Evolutionary conservation across 2,329 filamentous ascomycete species (phyloP).

Genomic region (Decorospora gaudefroyi): DNA sequence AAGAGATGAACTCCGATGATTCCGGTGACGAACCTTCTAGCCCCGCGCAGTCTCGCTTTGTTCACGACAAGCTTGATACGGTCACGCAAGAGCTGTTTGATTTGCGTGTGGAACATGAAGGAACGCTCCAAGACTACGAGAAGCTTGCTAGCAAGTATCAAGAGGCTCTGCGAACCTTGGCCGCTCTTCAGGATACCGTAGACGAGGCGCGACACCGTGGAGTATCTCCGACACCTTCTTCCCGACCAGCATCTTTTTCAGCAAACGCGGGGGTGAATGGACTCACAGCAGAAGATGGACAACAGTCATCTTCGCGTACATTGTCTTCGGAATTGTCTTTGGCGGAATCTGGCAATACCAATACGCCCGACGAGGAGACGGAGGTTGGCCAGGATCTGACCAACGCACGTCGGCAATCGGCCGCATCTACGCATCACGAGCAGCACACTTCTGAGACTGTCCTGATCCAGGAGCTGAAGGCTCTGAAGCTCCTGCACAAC

Average conservation of each 20-base stretch:
- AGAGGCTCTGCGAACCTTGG: slow-evolving; percentile 78
- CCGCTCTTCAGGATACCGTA: slow-evolving; percentile 81
- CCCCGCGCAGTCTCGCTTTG: slow-evolving; percentile 79
- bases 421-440: slow-evolving; percentile 25
- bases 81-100: slow-evolving; percentile 91
- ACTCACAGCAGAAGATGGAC: slow-evolving; percentile 66
- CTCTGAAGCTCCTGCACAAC: slow-evolving; percentile 68
- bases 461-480: slow-evolving; percentile 66
- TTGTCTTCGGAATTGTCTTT: slow-evolving; percentile 93
- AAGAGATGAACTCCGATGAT: slow-evolving; percentile 25
- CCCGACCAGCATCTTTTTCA: slow-evolving; percentile 80
- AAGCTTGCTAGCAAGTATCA: slow-evolving; percentile 87
- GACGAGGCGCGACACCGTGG: slow-evolving; percentile 74
- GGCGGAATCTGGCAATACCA: slow-evolving; percentile 65
- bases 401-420: slow-evolving; percentile 50
- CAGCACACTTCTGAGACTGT: slow-evolving; percentile 18
- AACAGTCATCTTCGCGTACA: slow-evolving; percentile 81
- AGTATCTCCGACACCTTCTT: slow-evolving; percentile 57
- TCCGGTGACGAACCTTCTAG: slow-evolving; percentile 61
- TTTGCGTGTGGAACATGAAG: slow-evolving; percentile 87
- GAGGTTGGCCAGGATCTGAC: slow-evolving; percentile 65
- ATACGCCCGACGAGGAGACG: slow-evolving; percentile 36
- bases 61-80: slow-evolving; percentile 88
- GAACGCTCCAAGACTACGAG: slow-evolving; percentile 78
- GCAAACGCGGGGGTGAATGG: slow-evolving; percentile 73